Conservation (phyloP, 768 basidiomycete species). For the Russula olivacea region DNA sequence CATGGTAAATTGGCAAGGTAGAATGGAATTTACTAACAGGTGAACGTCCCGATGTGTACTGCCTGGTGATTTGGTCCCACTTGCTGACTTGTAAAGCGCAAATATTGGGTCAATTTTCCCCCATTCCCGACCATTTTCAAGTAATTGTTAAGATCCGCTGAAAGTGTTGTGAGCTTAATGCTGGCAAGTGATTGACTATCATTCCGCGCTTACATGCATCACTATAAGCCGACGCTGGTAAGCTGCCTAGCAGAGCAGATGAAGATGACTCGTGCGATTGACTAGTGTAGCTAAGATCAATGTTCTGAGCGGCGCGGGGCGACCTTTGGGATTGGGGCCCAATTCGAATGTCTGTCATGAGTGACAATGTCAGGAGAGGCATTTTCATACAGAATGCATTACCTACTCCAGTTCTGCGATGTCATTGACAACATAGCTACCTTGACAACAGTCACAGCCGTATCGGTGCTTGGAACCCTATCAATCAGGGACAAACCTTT, state of each 20-base stretch:
- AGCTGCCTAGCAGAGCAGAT: not conserved
- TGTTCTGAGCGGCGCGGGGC: not conserved
- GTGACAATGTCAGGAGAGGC: not conserved
- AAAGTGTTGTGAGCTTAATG: no score
- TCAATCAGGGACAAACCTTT: not conserved
- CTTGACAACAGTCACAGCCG: not conserved
- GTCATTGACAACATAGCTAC: not conserved
- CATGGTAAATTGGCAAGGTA: not conserved
- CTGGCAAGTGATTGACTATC: no score
- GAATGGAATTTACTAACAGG: no score
- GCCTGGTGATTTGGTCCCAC: no score
- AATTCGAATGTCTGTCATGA: not conserved
- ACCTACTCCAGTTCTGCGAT: not conserved
- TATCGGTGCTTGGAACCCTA: not conserved
- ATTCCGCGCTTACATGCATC: no score
- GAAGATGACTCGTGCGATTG: not conserved
- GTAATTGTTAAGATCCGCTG: no score
- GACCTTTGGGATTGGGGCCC: not conserved
- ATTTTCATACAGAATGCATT: not conserved
- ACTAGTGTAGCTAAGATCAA: no score
- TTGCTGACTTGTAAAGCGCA: no score
- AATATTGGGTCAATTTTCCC: no score
- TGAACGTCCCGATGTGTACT: no score
- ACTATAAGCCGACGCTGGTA: no score
- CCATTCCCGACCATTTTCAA: no score